Evolutionary conservation across 345 rosid species (phyloP).

Genomic region (Eutrema yunnanense): DNA sequence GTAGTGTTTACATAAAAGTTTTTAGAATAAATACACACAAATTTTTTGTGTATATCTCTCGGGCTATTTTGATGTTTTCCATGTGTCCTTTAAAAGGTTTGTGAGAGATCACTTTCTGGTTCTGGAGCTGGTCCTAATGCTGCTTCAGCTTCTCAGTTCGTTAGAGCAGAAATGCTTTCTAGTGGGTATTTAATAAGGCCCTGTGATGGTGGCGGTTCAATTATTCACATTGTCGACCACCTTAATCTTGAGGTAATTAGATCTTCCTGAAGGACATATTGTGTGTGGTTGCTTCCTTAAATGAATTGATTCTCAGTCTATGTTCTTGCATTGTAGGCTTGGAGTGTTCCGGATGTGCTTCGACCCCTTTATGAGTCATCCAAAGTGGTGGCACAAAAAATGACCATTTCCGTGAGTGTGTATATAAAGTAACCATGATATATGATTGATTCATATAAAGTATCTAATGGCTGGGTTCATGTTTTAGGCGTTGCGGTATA

Average conservation of each 20-base stretch:
- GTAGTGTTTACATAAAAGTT: not conserved
- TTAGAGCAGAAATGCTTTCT: slow-evolving; percentile 95
- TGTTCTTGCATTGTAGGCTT: slow-evolving; percentile 48
- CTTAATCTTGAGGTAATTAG: slow-evolving; percentile 76
- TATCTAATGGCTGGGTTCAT: slow-evolving; percentile 12
- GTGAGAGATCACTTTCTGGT: slow-evolving; percentile 98
- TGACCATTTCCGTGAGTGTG: slow-evolving; percentile 82
- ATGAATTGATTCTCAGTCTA: not conserved
- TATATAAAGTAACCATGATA: not conserved
- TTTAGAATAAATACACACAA: too few relatives aligned
- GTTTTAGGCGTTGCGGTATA: slow-evolving; percentile 69
- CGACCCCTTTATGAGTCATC: slow-evolving; percentile 95
- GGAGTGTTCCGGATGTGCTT: slow-evolving; percentile 99
- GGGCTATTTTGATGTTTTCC: not conserved
- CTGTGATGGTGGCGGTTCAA: slow-evolving; percentile 98
- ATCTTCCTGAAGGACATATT: not conserved
- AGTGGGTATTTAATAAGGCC: slow-evolving; percentile 96
- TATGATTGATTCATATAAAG: not conserved
- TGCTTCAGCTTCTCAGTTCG: slow-evolving; percentile 78
- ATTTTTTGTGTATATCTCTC: not conserved
- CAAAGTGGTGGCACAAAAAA: slow-evolving; percentile 84
- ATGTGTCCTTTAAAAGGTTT: slow-evolving; percentile 43
- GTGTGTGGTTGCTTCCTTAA: not conserved
- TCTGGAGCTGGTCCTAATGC: slow-evolving; percentile 88
- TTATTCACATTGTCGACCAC: slow-evolving; percentile 96